A percentile compares a stretch with the other conserved stretches of the same genome.
Evolutionary conservation across 2,329 filamentous ascomycete species (phyloP).

Genomic region (Pyrenochaeta sp.): DNA sequence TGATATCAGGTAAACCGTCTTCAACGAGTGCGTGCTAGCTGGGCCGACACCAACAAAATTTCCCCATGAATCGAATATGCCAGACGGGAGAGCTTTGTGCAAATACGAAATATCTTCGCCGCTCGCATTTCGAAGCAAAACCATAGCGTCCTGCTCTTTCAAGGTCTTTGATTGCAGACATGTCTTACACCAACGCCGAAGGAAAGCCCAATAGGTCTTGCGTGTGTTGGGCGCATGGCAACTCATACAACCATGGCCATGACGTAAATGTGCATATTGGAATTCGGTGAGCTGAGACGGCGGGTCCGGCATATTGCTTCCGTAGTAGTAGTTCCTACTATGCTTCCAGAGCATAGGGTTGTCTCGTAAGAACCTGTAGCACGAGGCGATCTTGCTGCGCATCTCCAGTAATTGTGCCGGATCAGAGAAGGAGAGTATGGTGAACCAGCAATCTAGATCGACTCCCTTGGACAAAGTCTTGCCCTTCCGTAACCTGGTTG

Average conservation of each 20-base stretch:
- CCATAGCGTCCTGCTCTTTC: constrained; percentile 41
- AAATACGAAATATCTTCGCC: constrained; percentile 41
- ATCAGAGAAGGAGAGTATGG: constrained; percentile 46
- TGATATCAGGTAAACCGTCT: constrained; percentile 41
- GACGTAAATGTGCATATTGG: constrained; percentile 51
- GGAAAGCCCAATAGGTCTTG: constrained; percentile 55
- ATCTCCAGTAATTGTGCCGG: constrained; percentile 47
- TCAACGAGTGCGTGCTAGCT: constrained; percentile 43
- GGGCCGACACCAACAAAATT: constrained; percentile 50
- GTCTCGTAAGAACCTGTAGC: constrained; percentile 44
- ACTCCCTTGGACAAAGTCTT: constrained; percentile 38
- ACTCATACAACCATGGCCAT: constrained; percentile 51
- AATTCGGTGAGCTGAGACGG: constrained; percentile 49
- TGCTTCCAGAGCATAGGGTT: constrained; percentile 51
- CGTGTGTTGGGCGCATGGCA: constrained; percentile 47
- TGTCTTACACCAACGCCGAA: constrained; percentile 52
- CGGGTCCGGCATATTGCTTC: constrained; percentile 44
- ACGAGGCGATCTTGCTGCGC: constrained; percentile 46
- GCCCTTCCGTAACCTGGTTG: constrained; percentile 38
- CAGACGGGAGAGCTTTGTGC: constrained; percentile 42
- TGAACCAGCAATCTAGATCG: constrained; percentile 47
- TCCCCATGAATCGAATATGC: constrained; percentile 50
- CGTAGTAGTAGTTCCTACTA: constrained; percentile 45
- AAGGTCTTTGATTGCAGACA: constrained; percentile 48
- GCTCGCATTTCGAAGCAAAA: constrained; percentile 32